phyloP scores from a whole-genome alignment of 2,329 filamentous ascomycete genomes.

The Xylaria sp. region DNA sequence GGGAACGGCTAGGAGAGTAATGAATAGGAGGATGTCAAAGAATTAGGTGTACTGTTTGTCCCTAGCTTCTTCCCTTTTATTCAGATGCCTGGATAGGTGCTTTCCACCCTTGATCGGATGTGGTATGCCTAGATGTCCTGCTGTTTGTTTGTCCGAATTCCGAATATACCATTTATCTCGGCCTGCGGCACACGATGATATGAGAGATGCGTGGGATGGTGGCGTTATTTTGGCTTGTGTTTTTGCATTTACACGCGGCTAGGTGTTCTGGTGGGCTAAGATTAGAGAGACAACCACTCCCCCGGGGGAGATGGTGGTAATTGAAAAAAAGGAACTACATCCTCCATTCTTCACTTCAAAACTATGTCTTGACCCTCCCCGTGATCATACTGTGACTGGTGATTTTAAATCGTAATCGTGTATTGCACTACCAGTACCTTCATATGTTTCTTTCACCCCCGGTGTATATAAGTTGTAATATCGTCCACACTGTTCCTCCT shows the following conservation, averaged over 20 bases:
- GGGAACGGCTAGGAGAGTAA: slow-evolving; percentile 20
- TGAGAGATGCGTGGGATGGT: slow-evolving; percentile 34
- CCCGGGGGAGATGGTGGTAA: slow-evolving; percentile 26
- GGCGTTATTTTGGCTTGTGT: slow-evolving; percentile 20
- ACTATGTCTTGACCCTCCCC: neutral
- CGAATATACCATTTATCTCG: slow-evolving; percentile 20
- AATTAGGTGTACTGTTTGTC: slow-evolving; percentile 12
- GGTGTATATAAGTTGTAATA: no score
- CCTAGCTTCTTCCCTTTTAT: slow-evolving; percentile 1
- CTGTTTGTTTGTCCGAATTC: slow-evolving; percentile 10
- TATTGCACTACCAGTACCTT: no score
- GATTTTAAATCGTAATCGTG: neutral
- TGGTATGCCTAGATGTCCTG: slow-evolving; percentile 33
- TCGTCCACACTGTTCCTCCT: no score
- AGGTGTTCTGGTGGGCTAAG: slow-evolving; percentile 31
- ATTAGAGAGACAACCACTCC: slow-evolving; percentile 32
- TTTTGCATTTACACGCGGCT: slow-evolving; percentile 39
- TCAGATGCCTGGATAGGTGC: slow-evolving; percentile 13
- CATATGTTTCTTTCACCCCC: no score
- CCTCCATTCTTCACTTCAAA: slow-evolving; percentile 25
- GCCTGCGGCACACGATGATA: slow-evolving; percentile 35
- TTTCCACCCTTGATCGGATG: slow-evolving; percentile 13
- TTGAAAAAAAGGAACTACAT: slow-evolving; percentile 27
- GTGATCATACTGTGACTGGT: neutral
- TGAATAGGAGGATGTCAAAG: neutral